A percentile compares a stretch with the other conserved stretches of the same genome.
phyloP scores from a whole-genome alignment of 2,329 filamentous ascomycete species.

The Rachicladosporium sp. region DNA sequence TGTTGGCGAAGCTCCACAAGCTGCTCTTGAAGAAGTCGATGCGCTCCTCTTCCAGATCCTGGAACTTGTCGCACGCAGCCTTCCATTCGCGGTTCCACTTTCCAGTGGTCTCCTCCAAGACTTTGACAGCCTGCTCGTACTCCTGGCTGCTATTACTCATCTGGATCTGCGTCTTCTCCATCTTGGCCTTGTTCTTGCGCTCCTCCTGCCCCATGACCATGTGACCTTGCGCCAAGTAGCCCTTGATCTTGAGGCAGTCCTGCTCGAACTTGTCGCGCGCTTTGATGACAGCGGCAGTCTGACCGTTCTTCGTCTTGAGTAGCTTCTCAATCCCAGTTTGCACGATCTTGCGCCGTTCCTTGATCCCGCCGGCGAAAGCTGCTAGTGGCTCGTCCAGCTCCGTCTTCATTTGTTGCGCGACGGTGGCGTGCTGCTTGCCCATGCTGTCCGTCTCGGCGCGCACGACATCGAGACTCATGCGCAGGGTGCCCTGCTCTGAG shows the following conservation, averaged over 20 bases:
- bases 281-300: conserved; percentile 87
- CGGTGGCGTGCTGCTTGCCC: conserved; percentile 82
- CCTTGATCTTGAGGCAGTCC: conserved; percentile 96
- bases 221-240: conserved; percentile 93
- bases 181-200: conserved; percentile 94
- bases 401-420: conserved; percentile 87
- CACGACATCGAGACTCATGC: conserved; percentile 73
- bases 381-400: conserved; percentile 88
- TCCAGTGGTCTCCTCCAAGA: conserved; percentile 85
- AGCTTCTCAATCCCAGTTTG: conserved; percentile 90
- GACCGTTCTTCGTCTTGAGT: conserved; percentile 82
- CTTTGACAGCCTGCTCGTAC: conserved; percentile 86
- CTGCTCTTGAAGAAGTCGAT: conserved; percentile 97
- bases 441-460: conserved; percentile 84
- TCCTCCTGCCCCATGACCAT: conserved; percentile 99
- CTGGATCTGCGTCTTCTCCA: conserved; percentile 97
- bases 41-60: conserved; percentile 93
- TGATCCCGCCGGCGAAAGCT: conserved; percentile 88
- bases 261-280: conserved; percentile 91
- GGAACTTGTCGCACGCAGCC: conserved; percentile 92
- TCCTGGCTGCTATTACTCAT: conserved; percentile 82
- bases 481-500: conserved; percentile 71
- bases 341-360: conserved; percentile 92
- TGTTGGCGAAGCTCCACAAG: conserved; percentile 94
- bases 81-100: conserved; percentile 99